Percentiles rank a stretch among this genome's conserved stretches.
phyloP scores from a whole-genome alignment of 1,284 basidiomycete species.

The Ceratobasidium sp. region DNA sequence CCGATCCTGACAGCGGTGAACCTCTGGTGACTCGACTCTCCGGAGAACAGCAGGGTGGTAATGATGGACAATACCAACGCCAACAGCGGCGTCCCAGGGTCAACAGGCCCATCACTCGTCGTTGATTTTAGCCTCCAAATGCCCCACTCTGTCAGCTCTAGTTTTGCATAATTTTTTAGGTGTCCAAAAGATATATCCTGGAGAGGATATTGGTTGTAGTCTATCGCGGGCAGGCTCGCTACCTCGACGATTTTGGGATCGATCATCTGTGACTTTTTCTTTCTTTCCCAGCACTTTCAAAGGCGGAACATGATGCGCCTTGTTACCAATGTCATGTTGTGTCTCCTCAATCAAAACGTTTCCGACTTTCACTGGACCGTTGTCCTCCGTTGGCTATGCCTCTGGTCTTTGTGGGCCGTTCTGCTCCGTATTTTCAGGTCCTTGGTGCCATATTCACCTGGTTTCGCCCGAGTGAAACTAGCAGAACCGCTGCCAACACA shows the following conservation, averaged over 20 bases:
- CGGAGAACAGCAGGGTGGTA: not conserved
- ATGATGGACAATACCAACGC: not conserved
- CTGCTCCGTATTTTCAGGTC: not conserved
- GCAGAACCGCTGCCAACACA: not conserved
- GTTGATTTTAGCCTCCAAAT: not conserved
- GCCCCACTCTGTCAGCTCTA: not conserved
- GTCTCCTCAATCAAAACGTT: conserved; percentile 31
- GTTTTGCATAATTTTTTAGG: conserved; percentile 5
- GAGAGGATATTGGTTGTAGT: not conserved
- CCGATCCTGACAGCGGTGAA: conserved; percentile 14
- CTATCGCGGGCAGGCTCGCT: conserved; percentile 16
- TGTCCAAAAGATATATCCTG: conserved; percentile 5
- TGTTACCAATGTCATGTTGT: conserved; percentile 26
- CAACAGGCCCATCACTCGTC: conserved; percentile 3
- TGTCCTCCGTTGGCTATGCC: not conserved
- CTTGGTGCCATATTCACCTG: not conserved
- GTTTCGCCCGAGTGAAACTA: not conserved
- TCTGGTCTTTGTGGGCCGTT: not conserved
- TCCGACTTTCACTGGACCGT: not conserved
- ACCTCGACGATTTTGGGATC: not conserved
- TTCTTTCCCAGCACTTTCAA: not conserved
- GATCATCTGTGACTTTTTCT: not conserved
- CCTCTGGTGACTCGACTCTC: conserved; percentile 22
- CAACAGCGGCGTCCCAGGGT: conserved; percentile 3
- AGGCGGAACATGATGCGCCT: conserved; percentile 12